A percentile compares a stretch with the other conserved stretches of the same genome.
phyloP scores from a whole-genome alignment of 2,329 filamentous ascomycete genomes.

The Fusarium agapanthi region DNA sequence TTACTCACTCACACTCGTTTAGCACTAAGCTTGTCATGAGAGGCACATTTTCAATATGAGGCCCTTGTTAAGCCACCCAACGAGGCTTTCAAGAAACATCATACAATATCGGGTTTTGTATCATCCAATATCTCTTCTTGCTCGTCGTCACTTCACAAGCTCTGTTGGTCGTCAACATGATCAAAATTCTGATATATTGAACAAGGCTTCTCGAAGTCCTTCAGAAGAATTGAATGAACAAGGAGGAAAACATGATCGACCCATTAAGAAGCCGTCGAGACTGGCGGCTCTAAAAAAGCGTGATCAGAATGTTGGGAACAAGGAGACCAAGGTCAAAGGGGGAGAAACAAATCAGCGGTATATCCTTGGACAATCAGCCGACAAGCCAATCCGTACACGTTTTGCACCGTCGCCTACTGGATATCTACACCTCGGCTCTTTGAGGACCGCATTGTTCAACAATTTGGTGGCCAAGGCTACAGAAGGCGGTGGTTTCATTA shows the following conservation, averaged over 20 bases:
- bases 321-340: not conserved
- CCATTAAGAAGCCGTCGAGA: slow-evolving; percentile 24
- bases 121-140: not conserved
- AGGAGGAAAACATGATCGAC: not conserved
- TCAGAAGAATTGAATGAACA: not conserved
- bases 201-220: not conserved
- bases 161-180: slow-evolving; percentile 16
- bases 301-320: not conserved
- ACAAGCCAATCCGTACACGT: slow-evolving; percentile 65
- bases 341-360: slow-evolving; percentile 29
- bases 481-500: slow-evolving; percentile 81
- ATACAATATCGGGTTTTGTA: not conserved
- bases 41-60: slow-evolving; percentile 31
- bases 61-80: slow-evolving; percentile 19
- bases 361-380: slow-evolving; percentile 59
- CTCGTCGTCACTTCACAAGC: slow-evolving; percentile 19
- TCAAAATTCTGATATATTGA: not conserved
- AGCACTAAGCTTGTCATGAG: slow-evolving; percentile 31
- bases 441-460: slow-evolving; percentile 95
- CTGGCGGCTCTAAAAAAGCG: slow-evolving; percentile 39
- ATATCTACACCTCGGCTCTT: slow-evolving; percentile 88
- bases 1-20: slow-evolving; percentile 6
- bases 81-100: slow-evolving; percentile 15
- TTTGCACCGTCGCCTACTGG: slow-evolving; percentile 97
- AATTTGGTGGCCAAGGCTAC: slow-evolving; percentile 90